Evolutionary conservation across 75 land plant species (phyloP), one percentile per base, ranked within the genome.

Genomic region (Isoetes taiwanensis): DNA sequence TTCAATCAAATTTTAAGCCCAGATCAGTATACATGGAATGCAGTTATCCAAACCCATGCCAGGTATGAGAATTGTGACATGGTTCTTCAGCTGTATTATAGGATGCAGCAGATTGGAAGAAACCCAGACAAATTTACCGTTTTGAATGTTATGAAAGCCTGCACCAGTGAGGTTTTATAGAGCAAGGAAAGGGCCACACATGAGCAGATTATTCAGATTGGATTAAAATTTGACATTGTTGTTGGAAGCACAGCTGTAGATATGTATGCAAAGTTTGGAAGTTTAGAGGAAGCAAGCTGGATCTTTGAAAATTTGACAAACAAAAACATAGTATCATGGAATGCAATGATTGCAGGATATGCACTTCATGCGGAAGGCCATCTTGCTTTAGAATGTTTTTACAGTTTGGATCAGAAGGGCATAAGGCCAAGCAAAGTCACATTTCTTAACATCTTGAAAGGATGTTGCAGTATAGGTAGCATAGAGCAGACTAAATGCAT

Each of bases 261-360:
- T 54, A 66, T 73, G 67, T 73, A 73, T 63, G 73, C 52, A 14
- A 78, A 66, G 29, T 74, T 77, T 67, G 73, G 74, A 33, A 59
- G 58, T 16, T 40, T 74, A 17, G 65, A 71, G 10, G 28, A 35
- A 14, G 81, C 57, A 32, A 8, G 58, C 42, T 11, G 2, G 2
- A 64, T 74, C 28, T 70, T 78, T 28, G 10, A 29, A 0, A 23
- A 30, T 29, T 63, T 74, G 69, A 25, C 38, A 8, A 52, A 58
- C 38, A 65, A 56, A 54, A 67, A 67, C 59, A 61, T 64, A 5
- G 63, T 46, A 11, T 60, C 77, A 1, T 78, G 77, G 77, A 78
- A 67, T 59, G 64, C 65, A 0, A 8, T 74, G 24, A 73, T 78
- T 10, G 56, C 64, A 1, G 81, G 76, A 53, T 64, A 66, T 52